Evolutionary conservation across 2,329 filamentous ascomycete genomes (phyloP).

Genomic region (Cladosporium sp.): DNA sequence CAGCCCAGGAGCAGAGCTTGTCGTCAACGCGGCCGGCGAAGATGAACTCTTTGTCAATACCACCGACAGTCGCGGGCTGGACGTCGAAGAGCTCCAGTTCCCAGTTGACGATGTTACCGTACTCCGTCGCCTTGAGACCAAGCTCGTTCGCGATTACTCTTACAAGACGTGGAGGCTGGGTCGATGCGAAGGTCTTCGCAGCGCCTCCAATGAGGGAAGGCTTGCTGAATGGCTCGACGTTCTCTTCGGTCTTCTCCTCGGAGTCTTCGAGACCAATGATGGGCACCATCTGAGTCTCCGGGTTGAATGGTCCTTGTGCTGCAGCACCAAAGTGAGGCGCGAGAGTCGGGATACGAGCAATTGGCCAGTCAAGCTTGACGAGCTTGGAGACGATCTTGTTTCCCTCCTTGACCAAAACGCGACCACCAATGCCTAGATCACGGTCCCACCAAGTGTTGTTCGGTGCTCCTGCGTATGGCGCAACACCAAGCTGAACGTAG

Average conservation of each 20-base stretch:
- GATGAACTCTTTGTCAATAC: constrained; percentile 88
- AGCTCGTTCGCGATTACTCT: constrained; percentile 75
- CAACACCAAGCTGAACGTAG: constrained; percentile 84
- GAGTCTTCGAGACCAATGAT: constrained; percentile 79
- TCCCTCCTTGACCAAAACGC: constrained; percentile 76
- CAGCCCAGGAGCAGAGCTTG: constrained; percentile 93
- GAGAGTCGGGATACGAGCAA: constrained; percentile 85
- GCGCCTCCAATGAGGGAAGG: constrained; percentile 47
- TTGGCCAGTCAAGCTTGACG: constrained; percentile 90
- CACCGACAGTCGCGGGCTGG: constrained; percentile 78
- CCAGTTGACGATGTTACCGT: constrained; percentile 83
- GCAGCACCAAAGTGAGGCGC: constrained; percentile 88
- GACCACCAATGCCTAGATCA: constrained; percentile 83
- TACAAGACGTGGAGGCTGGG: constrained; percentile 81
- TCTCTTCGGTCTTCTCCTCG: constrained; percentile 31
- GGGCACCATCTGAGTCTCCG: constrained; percentile 89
- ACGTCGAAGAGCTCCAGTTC: constrained; percentile 92
- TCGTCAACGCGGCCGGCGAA: constrained; percentile 94
- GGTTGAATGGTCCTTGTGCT: constrained; percentile 64
- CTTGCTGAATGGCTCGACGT: constrained; percentile 27
- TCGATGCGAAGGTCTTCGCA: constrained; percentile 68
- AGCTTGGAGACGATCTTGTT: constrained; percentile 77
- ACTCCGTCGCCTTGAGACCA: constrained; percentile 58
- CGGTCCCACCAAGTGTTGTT: constrained; percentile 96
- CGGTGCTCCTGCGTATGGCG: constrained; percentile 84